A percentile compares a stretch with the other conserved stretches of the same genome.
These are phyloP conservation scores for Cryptosporidium tyzzeri DNA, from an alignment of 169 alveolate species.

Conservation along the genomic window DNA sequence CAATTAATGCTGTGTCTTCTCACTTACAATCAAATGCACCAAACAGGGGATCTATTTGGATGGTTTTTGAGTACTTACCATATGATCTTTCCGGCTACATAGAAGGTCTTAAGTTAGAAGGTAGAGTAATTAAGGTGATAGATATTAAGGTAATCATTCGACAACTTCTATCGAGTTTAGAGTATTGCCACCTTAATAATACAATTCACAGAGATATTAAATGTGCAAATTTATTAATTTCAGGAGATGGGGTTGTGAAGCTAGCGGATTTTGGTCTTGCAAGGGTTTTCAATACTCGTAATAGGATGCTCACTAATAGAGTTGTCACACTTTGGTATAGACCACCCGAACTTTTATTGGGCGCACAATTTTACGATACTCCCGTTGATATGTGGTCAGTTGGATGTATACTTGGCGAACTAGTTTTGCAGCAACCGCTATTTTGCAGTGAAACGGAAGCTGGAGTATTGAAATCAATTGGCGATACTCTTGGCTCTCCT, in stretches of 20 bases:
- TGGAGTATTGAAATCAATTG: conserved; percentile 87
- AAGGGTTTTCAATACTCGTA: conserved; percentile 82
- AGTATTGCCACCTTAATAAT: conserved; percentile 89
- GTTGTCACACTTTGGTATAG: conserved; percentile 97
- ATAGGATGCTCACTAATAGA: conserved; percentile 90
- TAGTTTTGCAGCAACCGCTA: conserved; percentile 89
- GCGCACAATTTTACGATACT: conserved; percentile 88
- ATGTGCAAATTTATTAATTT: conserved; percentile 92
- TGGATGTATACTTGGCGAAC: conserved; percentile 96
- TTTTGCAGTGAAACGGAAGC: conserved; percentile 91
- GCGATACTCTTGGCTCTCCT: conserved; percentile 86
- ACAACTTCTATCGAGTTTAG: conserved; percentile 87
- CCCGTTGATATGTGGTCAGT: conserved; percentile 96
- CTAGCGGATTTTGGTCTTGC: conserved; percentile 97
- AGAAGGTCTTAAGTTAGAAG: conserved; percentile 82
- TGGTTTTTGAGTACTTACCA: conserved; percentile 89
- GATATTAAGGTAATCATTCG: conserved; percentile 86
- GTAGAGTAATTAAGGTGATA: conserved; percentile 76
- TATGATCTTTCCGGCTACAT: conserved; percentile 87
- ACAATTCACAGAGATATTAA: conserved; percentile 91
- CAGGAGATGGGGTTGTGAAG: conserved; percentile 92
- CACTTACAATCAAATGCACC: conserved; percentile 11
- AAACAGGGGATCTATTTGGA: conserved; percentile 82
- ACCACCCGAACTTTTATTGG: conserved; percentile 96
- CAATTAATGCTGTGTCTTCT: not conserved